Base-by-base conservation (phyloP, 768 basidiomycete genomes). In the Leccinum longicurvipes region DNA sequence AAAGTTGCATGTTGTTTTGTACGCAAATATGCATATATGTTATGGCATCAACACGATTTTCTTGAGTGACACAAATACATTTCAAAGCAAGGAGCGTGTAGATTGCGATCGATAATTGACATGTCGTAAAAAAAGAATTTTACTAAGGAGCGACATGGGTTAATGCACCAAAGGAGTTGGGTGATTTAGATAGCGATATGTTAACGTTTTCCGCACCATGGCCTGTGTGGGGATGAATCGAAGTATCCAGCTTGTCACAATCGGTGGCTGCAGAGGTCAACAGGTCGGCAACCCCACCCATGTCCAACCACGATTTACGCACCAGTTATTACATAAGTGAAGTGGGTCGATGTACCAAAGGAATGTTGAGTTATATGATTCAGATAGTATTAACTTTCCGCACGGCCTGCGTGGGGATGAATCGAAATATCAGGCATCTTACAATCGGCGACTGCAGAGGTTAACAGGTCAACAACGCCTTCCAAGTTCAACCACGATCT, bases 1-100 rank as follows among this genome's bases (percentile, higher is more conserved):
- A 27, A 55, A 54, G 27, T 50, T 31, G 51, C 49, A 58, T 67
- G 58, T 61, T 54, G 58, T 63, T 60, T 63, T 64, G 63, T 71
- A 73, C 61, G 53, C 65, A 53, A 61, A 58, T 59, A 67, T 73
- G 65, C 71, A 58, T 21, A 58, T 69, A 61, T 66, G 57, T 58
- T 60, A 69, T 71, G 65, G 45, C 62, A 58, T 27, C 54, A 47
- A 36, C 32, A 45, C 32, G 41, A 45, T 19, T 25, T 2, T 28
- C 10, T 17, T 11, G 44, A 25, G 25, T 47, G 28, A 36, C 32
- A 54, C 17, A 45, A 44, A 53, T 34, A 21, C 28, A 47, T 50
- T 51, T 47, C 17, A 51, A 44, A 29, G 45, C 31, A 60, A 63
- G n/a, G 57, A 65, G n/a, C 27, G 60, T 45, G 27, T 53, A 28